These are phyloP conservation scores for Rubia tinctorum DNA, from an alignment of 305 asterid genomes.

Conservation along the genomic window DNA sequence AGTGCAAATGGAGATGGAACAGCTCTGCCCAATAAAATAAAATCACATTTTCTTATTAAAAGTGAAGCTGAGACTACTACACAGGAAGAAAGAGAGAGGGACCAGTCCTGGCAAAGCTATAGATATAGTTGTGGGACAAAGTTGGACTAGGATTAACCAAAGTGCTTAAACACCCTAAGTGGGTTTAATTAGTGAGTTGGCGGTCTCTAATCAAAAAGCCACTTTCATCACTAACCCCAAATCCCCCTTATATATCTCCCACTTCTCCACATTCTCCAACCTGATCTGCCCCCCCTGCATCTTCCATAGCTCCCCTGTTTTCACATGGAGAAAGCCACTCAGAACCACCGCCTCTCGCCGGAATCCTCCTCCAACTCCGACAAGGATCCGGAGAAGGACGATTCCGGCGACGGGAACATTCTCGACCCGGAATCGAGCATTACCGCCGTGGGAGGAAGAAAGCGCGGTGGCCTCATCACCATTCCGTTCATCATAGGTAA, in stretches of 20 bases:
- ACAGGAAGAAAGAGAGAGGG: neutral
- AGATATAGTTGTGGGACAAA: constrained; percentile 1
- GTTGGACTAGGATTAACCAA: neutral
- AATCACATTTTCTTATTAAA: no score
- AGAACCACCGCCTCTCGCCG: constrained; percentile 1
- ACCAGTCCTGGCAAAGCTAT: constrained; percentile 3
- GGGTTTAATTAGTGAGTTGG: neutral
- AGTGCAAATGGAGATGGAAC: neutral
- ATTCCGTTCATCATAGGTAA: constrained; percentile 40
- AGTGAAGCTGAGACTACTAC: neutral
- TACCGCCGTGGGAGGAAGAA: constrained; percentile 1
- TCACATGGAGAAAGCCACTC: neutral
- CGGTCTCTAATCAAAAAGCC: neutral
- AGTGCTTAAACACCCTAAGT: neutral
- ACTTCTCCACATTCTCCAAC: neutral
- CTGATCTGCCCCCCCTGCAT: neutral
- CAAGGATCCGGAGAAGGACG: neutral
- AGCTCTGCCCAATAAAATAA: neutral
- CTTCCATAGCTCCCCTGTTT: neutral
- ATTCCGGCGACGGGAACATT: neutral
- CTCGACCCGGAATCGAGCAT: constrained; percentile 8
- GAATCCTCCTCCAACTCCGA: neutral
- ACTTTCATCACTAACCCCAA: neutral
- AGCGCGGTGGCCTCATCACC: constrained; percentile 29
- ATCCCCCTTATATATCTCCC: neutral